Evolutionary conservation across 129 eudicot genomes (phyloP).

Genomic region (Centaurea solstitialis): DNA sequence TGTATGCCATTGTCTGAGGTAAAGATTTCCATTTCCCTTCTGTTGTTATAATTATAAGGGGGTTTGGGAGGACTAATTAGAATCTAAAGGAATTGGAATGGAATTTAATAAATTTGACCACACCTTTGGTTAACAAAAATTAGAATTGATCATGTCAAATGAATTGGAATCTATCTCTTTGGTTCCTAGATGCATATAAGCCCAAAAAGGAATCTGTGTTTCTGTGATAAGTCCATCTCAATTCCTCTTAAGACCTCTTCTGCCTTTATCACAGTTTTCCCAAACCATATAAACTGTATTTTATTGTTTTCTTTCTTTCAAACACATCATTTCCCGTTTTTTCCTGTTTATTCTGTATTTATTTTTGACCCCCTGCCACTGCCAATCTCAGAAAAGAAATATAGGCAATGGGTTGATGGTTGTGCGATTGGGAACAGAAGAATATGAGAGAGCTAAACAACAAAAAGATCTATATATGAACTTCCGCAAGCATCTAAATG

Average conservation of each 20-base stretch:
- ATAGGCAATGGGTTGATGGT: constrained; percentile 34
- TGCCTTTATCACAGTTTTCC: neutral
- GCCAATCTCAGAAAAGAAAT: constrained; percentile 14
- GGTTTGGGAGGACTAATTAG: neutral
- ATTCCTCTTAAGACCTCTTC: neutral
- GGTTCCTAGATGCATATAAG: neutral
- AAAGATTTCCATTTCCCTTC: constrained; percentile 2
- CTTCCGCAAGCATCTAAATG: constrained; percentile 46
- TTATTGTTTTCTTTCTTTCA: neutral
- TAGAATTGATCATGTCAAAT: neutral
- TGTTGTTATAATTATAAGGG: neutral
- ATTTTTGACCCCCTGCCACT: constrained; percentile 20
- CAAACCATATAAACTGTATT: neutral
- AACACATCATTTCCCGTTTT: neutral
- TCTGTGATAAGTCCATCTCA: neutral
- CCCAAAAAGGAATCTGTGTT: neutral
- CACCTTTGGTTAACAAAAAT: neutral
- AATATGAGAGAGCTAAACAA: constrained; percentile 48
- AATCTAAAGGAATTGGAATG: neutral
- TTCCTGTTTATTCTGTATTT: constrained; percentile 6
- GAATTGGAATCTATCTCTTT: neutral
- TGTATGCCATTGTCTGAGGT: constrained; percentile 48
- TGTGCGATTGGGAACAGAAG: constrained; percentile 53
- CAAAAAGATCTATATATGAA: constrained; percentile 47
- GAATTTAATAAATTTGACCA: neutral